phyloP scores from a whole-genome alignment of 208 protist species.

The Acanthamoeba healyi region DNA sequence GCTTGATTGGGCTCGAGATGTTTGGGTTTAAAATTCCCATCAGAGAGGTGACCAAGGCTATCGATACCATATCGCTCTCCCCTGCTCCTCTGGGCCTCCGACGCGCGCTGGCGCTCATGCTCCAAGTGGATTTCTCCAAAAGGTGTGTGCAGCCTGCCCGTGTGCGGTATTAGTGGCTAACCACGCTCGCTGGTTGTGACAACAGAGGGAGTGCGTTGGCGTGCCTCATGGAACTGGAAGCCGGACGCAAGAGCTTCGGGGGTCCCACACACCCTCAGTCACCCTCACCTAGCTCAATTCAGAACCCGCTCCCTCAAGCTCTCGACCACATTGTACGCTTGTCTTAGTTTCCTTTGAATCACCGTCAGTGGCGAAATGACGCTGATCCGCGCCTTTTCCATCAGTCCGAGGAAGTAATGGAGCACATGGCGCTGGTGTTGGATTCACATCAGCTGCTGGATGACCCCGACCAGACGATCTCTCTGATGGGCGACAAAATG shows the following conservation, averaged over 20 bases:
- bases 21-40: slow-evolving; percentile 59
- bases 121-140: slow-evolving; percentile 18
- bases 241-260: background rate
- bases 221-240: slow-evolving; percentile 31
- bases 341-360: background rate
- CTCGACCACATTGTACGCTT: background rate
- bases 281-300: background rate
- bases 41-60: background rate
- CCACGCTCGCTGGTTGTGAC: too few species aligned
- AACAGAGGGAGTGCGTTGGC: slow-evolving; percentile 4
- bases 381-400: too few species aligned
- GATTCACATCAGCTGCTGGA: slow-evolving; percentile 63
- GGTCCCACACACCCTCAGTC: background rate
- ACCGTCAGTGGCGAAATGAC: background rate
- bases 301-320: background rate
- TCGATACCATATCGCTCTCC: background rate
- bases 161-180: too few species aligned
- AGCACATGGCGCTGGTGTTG: slow-evolving; percentile 46
- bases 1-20: slow-evolving; percentile 44
- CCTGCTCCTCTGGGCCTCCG: background rate
- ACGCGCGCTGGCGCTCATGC: background rate
- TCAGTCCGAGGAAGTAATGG: background rate
- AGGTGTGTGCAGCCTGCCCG: background rate
- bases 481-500: slow-evolving; percentile 9
- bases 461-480: slow-evolving; percentile 52